These are phyloP conservation scores for Russula olivacea DNA, from an alignment of 768 basidiomycete species.

Conservation along the genomic window DNA sequence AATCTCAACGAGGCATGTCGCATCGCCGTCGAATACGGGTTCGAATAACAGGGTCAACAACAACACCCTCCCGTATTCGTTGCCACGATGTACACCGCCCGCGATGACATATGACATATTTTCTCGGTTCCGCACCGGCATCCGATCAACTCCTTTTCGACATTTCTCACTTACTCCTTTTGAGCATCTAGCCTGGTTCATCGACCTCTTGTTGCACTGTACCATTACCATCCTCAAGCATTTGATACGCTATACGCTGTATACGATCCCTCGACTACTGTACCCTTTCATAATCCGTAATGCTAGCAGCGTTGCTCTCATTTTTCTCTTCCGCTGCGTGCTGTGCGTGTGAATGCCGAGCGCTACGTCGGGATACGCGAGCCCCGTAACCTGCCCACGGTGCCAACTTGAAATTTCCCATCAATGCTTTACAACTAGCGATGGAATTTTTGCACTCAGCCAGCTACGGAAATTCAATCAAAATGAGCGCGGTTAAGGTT, in stretches of 20 bases:
- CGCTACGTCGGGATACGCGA: neutral
- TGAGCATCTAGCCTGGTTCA: conserved; percentile 21
- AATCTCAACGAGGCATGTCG: conserved; percentile 62
- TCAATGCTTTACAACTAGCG: conserved; percentile 1
- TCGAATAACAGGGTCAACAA: conserved; percentile 40
- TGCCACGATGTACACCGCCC: conserved; percentile 9
- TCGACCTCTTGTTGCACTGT: conserved; percentile 21
- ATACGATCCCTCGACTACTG: conserved; percentile 15
- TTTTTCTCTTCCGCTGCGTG: neutral
- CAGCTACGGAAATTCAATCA: conserved; percentile 6
- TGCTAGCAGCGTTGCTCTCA: neutral
- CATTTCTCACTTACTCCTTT: conserved; percentile 9
- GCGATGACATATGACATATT: conserved; percentile 8
- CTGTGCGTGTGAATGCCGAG: conserved; percentile 12
- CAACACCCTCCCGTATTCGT: neutral
- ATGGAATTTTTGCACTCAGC: conserved; percentile 3
- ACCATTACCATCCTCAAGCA: conserved; percentile 22
- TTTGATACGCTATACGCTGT: conserved; percentile 22
- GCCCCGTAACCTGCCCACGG: conserved; percentile 1
- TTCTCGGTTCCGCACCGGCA: conserved; percentile 17
- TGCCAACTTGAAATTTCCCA: neutral
- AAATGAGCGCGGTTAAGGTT: neutral
- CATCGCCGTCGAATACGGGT: conserved; percentile 66
- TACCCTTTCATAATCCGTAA: conserved; percentile 19
- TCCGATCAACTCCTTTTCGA: conserved; percentile 18